Base-by-base conservation (phyloP, 2,329 filamentous ascomycete species). In the Pseudogymnoascus sp. region DNA sequence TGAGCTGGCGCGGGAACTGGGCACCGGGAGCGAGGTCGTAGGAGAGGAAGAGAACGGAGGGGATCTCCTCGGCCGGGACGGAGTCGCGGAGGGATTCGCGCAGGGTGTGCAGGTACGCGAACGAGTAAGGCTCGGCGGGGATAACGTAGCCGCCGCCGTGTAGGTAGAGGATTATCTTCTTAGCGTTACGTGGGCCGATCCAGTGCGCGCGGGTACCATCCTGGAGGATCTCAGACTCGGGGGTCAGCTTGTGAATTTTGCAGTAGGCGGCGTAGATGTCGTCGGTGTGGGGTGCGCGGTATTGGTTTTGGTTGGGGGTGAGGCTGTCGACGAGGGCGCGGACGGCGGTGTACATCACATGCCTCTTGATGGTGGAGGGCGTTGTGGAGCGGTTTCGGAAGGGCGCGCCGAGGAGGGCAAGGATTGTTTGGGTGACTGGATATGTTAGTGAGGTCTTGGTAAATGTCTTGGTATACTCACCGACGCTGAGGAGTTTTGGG, bases 111-210 rank as follows among this genome's bases (percentile, higher is more conserved):
- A 81, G 75, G 75, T 80, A 85, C 16, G 78, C 72, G 63, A 83
- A 75, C 70, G 84, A 81, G 45, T 76, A 79, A 6, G 77, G 67
- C 5, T 73, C 73, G 6, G 77, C 78, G 2, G 83, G 77, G 6
- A 83, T 64, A 2, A 78, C 78, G 69, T 84, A 87, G 4, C 85
- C 85, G 51, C 85, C 85, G 14, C 82, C 80, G 67, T 82, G 79
- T 62, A 79, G 78, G 68, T 79, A 81, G 1, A 82, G 67, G 7
- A 81, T 70, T 2, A 79, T 65, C 45, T 79, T 79, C 48, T 77
- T 71, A 0, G 76, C 72, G 11, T 67, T 68, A 48, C 70, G 72
- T 23, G 70, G 65, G 5, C 80, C 80, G 3, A 82, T 71, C 80
- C 80, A 82, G 66, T 80, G 77, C 0, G 79, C 76, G 63, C 77